Conservation (phyloP, 805 yeast genomes). For the Saccharomycopsis schoenii region DNA sequence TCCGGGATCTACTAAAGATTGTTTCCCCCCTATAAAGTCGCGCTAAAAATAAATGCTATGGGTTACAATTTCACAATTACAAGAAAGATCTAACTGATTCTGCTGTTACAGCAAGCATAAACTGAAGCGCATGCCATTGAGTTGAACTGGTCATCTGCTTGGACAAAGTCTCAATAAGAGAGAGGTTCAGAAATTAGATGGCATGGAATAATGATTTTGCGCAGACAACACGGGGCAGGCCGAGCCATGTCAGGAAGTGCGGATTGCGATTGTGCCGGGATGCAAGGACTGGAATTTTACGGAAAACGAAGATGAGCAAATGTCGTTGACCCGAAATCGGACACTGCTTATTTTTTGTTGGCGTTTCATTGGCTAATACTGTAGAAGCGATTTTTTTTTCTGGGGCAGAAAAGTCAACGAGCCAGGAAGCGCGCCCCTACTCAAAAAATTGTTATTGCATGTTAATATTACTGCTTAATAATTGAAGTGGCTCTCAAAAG, state of each 20-base stretch:
- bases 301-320: not conserved
- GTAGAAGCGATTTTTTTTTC: not conserved
- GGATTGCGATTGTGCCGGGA: not conserved
- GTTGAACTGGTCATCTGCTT: too few species aligned
- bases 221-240: too few species aligned
- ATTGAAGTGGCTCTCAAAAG: not conserved
- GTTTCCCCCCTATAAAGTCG: too few species aligned
- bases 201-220: too few species aligned
- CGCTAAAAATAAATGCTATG: too few species aligned
- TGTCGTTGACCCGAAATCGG: not conserved
- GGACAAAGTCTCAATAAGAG: too few species aligned
- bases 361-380: not conserved
- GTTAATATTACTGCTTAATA: not conserved
- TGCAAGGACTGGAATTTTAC: not conserved
- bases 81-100: too few species aligned
- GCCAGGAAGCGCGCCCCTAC: not conserved
- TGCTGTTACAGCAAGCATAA: too few species aligned
- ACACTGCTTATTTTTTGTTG: conserved; percentile 1
- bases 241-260: not conserved
- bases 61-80: too few species aligned
- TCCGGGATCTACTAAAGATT: too few species aligned
- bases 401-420: not conserved
- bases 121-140: too few species aligned
- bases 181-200: too few species aligned
- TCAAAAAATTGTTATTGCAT: not conserved